These are phyloP conservation scores for Malus asiatica DNA, from an alignment of 306 rosid species.

Conservation along the genomic window DNA sequence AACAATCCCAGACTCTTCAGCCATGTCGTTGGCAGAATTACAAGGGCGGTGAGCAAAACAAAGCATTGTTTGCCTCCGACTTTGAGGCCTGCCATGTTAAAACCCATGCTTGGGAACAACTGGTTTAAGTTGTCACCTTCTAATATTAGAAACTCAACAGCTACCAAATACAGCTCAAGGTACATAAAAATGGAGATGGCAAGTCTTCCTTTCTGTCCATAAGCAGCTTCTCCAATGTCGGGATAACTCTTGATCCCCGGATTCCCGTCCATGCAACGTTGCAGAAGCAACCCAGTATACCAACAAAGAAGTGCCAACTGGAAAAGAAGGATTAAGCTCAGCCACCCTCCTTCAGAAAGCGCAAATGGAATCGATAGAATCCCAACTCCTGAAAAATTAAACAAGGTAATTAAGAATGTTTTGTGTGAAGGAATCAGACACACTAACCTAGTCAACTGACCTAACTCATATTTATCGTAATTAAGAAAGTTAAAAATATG, in stretches of 20 bases:
- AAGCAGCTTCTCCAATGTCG: slow-evolving; percentile 59
- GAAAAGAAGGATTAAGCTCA: slow-evolving; percentile 39
- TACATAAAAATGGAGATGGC: slow-evolving; percentile 37
- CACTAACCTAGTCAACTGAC: background rate
- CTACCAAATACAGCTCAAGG: slow-evolving; percentile 42
- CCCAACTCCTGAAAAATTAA: slow-evolving; percentile 51
- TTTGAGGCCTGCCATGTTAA: slow-evolving; percentile 26
- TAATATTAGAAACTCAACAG: slow-evolving; percentile 49
- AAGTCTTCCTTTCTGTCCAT: slow-evolving; percentile 49
- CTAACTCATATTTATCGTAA: background rate
- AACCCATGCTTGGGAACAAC: slow-evolving; percentile 38
- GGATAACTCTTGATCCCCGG: slow-evolving; percentile 41
- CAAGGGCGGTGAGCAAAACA: slow-evolving; percentile 36
- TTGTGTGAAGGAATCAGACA: too few relatives aligned
- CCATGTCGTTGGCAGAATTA: slow-evolving; percentile 71
- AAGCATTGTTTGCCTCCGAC: slow-evolving; percentile 38
- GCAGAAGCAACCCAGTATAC: slow-evolving; percentile 57
- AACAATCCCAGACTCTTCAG: slow-evolving; percentile 39
- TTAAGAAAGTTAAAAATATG: background rate
- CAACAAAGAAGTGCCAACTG: slow-evolving; percentile 43
- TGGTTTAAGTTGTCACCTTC: slow-evolving; percentile 64
- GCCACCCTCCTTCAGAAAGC: slow-evolving; percentile 69
- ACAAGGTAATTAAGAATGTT: background rate
- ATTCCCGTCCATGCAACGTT: slow-evolving; percentile 44
- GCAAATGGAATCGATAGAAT: slow-evolving; percentile 72